A percentile compares a stretch with the other conserved stretches of the same genome.
phyloP scores from a whole-genome alignment of 352 stramenopile genomes.

The Sclerospora graminicola region DNA sequence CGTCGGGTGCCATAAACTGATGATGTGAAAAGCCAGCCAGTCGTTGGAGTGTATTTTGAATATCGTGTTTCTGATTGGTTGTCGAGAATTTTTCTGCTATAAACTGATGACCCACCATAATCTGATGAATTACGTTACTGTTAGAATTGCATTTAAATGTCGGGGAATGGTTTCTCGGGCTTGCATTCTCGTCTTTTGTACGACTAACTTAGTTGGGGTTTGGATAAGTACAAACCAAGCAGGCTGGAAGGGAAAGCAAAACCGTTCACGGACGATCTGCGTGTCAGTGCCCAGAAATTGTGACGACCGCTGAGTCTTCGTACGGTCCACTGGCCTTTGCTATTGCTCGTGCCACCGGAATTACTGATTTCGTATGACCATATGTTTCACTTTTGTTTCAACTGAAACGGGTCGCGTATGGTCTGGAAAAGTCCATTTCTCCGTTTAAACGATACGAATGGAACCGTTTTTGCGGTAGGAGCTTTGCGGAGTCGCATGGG shows the following conservation, averaged over 20 bases:
- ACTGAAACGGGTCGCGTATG: constrained; percentile 54
- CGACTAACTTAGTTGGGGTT: constrained; percentile 31
- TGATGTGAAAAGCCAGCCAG: no score
- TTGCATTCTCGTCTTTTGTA: constrained; percentile 31
- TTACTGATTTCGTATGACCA: constrained; percentile 49
- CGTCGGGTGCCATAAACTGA: no score
- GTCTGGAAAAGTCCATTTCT: constrained; percentile 46
- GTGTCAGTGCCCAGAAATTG: constrained; percentile 20
- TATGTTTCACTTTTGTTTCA: constrained; percentile 71
- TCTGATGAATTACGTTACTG: no score
- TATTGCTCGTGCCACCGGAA: constrained; percentile 50
- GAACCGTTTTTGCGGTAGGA: constrained; percentile 14
- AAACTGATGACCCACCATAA: no score
- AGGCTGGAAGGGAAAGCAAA: constrained; percentile 9
- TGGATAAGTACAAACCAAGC: constrained; percentile 44
- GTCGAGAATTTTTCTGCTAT: no score
- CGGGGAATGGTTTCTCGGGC: constrained; percentile 43
- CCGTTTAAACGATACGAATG: constrained; percentile 16
- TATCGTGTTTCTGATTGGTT: no score
- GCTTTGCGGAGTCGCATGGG: constrained; percentile 56
- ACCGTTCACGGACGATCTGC: constrained; percentile 15
- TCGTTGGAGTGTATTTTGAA: no score
- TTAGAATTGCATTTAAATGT: constrained; percentile 25
- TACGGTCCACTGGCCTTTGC: constrained; percentile 56
- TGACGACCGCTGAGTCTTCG: constrained; percentile 45